Base-by-base conservation (phyloP, 352 stramenopile species). In the Peronospora farinosa region DNA sequence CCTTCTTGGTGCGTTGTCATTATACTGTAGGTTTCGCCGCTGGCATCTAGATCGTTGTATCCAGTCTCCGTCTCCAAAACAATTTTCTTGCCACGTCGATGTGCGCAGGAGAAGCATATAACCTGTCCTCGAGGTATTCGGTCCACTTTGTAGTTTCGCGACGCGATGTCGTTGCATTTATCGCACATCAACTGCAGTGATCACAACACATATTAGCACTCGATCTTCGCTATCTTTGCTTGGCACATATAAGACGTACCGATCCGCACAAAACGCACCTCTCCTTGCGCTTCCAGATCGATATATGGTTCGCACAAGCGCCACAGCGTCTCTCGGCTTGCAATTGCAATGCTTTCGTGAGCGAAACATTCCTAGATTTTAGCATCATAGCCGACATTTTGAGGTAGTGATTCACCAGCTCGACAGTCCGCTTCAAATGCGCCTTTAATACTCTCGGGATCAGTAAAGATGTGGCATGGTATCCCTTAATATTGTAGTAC, bases 321-420 rank as follows among this genome's bases (percentile, higher is more conserved):
- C 74, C 73, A 43, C 77, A 88, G 47, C 72, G 73, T 9, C 66
- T 72, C 31, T 86, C 74, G 13, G 64, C 63, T 41, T 82, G 66
- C 19, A 88, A 58, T 40, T 82, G 72, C 33, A 78, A 54, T 28
- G 65, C 65, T n/a, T 63, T 53, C n/a, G 68, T 63, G 13, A 67
- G 53, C 0, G 50, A 61, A 19, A 60, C 55, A 19, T 60, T 67
- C 32, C 60, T 68, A 15, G 66, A 67, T 15, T 60, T 53, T 3
- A 69, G 54, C 39, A 78, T 69, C 46, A 62, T 63, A 12, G 60
- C 62, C 15, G 73, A 65, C 45, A 81, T 64, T 47, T 83, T 84
- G 48, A 80, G 47, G 61, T 85, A 88, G 49, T 88, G 77, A 56
- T 86, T 86, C 41, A 88, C 57, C 11, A 88, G 60, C 47, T 72